A percentile compares a stretch with the other conserved stretches of the same genome.
Conservation (phyloP, 2,329 filamentous ascomycete genomes). For the Colletotrichum siamense region DNA sequence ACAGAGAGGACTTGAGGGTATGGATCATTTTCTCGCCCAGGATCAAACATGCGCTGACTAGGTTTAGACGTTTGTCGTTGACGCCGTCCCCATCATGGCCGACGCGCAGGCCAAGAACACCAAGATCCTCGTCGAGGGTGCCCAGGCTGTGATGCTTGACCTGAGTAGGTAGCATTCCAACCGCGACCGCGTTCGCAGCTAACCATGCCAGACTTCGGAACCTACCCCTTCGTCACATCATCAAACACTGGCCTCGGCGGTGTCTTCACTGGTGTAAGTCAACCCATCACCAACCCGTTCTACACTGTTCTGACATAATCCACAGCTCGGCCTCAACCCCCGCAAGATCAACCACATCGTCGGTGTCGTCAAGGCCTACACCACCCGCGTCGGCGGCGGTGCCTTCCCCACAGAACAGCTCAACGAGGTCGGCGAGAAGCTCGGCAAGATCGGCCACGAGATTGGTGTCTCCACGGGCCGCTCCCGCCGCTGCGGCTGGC, state of each 20-base stretch:
- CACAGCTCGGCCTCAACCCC: conserved; percentile 60
- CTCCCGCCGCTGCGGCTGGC: conserved; percentile 63
- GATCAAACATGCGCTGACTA: neutral
- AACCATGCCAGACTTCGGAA: conserved; percentile 47
- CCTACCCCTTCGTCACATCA: conserved; percentile 50
- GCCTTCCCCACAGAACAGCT: conserved; percentile 71
- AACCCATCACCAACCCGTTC: neutral
- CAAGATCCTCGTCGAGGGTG: conserved; percentile 72
- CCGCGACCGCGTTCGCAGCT: fast-evolving
- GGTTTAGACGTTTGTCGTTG: conserved; percentile 58
- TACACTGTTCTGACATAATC: neutral
- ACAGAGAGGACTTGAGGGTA: conserved; percentile 19
- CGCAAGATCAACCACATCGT: conserved; percentile 64
- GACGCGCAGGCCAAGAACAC: conserved; percentile 63
- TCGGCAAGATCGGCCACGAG: conserved; percentile 49
- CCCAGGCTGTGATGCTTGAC: conserved; percentile 65
- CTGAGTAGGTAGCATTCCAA: conserved; percentile 33
- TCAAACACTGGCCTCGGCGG: conserved; percentile 23
- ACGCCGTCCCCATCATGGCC: conserved; percentile 69
- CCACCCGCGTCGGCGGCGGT: conserved; percentile 66
- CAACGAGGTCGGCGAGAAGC: conserved; percentile 47
- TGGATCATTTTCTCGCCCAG: neutral
- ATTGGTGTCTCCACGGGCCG: conserved; percentile 59
- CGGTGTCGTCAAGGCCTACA: conserved; percentile 74
- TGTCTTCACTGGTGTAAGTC: conserved; percentile 17